These are phyloP conservation scores for Ceratocystis cacaofunesta DNA, from an alignment of 2,329 filamentous ascomycete species.

Conservation along the genomic window DNA sequence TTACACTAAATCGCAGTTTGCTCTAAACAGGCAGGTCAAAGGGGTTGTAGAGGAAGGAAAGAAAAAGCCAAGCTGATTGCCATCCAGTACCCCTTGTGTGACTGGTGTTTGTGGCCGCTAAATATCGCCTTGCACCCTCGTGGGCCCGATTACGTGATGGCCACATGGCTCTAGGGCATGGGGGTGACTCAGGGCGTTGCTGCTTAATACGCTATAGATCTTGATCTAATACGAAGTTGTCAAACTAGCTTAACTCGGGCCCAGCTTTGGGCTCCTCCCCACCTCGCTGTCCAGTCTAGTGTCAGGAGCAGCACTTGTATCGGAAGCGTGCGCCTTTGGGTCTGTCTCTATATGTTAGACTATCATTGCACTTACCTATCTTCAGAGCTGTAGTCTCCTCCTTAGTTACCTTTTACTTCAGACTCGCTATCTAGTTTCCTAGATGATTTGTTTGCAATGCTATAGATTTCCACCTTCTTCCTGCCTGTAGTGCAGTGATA, in stretches of 20 bases:
- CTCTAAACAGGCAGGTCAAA: background rate
- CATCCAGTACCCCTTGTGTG: background rate
- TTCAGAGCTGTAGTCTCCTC: background rate
- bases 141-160: background rate
- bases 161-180: background rate
- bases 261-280: background rate
- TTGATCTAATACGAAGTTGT: background rate
- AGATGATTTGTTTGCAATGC: background rate
- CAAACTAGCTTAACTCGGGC: background rate
- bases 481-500: background rate
- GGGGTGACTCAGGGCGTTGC: background rate
- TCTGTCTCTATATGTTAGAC: background rate
- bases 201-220: background rate
- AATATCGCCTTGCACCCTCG: background rate
- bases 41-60: background rate
- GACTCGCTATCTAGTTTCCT: background rate
- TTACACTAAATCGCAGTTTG: background rate
- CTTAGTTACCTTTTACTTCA: background rate
- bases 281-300: background rate
- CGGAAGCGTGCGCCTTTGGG: no score
- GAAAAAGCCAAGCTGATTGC: background rate
- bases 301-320: no score
- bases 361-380: background rate
- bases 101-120: background rate
- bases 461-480: background rate